A percentile compares a stretch with the other conserved stretches of the same genome.
phyloP scores from a whole-genome alignment of 257 asterid genomes.

The Parsonsia alboflavescens region DNA sequence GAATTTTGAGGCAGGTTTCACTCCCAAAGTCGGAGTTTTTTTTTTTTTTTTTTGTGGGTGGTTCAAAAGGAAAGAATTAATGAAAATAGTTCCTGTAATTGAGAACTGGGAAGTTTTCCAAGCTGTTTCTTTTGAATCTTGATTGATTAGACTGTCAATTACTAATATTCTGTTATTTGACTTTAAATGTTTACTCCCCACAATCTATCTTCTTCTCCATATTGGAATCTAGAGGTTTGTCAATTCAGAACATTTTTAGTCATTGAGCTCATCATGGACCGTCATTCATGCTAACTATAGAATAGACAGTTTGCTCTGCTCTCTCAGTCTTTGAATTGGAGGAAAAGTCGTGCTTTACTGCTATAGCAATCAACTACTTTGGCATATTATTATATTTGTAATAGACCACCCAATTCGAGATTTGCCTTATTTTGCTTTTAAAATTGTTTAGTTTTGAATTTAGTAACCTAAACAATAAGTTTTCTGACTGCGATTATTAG shows the following conservation, averaged over 20 bases:
- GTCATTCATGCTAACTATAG: constrained; percentile 20
- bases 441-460: not conserved
- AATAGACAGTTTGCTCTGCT: not conserved
- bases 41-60: no score
- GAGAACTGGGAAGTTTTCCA: constrained; percentile 8
- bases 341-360: not conserved
- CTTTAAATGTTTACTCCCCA: not conserved
- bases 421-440: not conserved
- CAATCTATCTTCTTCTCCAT: not conserved
- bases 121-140: constrained; percentile 10
- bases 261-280: constrained; percentile 18
- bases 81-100: not conserved
- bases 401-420: not conserved
- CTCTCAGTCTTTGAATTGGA: not conserved
- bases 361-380: not conserved
- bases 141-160: constrained; percentile 9
- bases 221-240: constrained; percentile 5
- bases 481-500: no score
- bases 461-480: no score
- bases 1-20: no score
- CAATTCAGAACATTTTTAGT: constrained; percentile 14
- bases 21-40: no score
- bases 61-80: not conserved
- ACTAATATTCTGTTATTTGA: constrained; percentile 6
- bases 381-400: not conserved